Base-by-base conservation (phyloP, 2,329 filamentous ascomycete genomes). In the Dendryphion nanum region DNA sequence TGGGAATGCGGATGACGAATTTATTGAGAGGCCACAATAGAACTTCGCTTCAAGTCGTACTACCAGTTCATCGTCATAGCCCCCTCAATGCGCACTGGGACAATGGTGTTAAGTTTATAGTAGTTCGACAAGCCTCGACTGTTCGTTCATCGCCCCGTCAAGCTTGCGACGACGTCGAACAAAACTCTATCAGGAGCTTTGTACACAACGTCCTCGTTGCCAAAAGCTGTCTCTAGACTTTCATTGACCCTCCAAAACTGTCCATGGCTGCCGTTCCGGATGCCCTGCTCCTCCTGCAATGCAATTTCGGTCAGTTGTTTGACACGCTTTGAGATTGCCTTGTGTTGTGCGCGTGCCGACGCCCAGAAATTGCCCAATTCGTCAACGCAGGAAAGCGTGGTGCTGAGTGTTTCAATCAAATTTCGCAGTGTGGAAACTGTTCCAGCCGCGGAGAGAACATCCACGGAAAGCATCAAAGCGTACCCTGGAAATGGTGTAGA, bases 401-500 rank as follows among this genome's bases (percentile, higher is more conserved):
- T 71, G 14, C 68, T 51, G 34, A 85, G 72, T 8, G 74, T 71
- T 7, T 76, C 71, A 24, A 85, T 71, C 8, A 86, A 57, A 10
- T 74, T 69, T 0, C 70, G 63, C 5, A 82, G 59, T 1, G 48
- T 49, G 4, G 51, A 33, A 7, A 53, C 42, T 7, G 49, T 54
- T 1, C 82, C 79, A 4, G 75, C 78, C 0, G 82, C 77, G 10
- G 79, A 79, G 38, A 86, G 69, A 1, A 86, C 77, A 49, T 89
- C 85, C 21, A 83, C 71, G 0, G 83, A 82, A 33, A 81, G 75
- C 21, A 82, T 68, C 17, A 84, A 74, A 5, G 77, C 75, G 46
- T 78, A 79, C n/a, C 78, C 79, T 14, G 79, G 69, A 44, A 83
- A 81, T 0, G 83, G 81, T 20, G 57, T 60, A 0, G 78, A 75